Percentiles rank a stretch among this genome's conserved stretches.
phyloP scores from a whole-genome alignment of 345 rosid genomes.

The Euphorbia peplus region DNA sequence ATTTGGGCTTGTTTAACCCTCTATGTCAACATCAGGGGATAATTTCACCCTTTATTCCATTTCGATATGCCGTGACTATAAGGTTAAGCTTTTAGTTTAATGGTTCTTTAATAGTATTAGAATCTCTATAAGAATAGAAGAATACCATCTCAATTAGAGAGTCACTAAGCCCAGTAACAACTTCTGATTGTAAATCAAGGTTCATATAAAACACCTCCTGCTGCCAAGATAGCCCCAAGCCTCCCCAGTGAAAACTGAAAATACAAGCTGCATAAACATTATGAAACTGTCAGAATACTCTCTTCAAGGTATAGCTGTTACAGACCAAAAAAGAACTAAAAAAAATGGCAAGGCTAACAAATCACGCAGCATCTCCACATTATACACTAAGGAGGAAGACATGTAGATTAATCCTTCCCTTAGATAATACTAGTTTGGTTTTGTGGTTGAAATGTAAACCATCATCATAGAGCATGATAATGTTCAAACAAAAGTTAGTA shows the following conservation, averaged over 20 bases:
- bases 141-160: conserved; percentile 71
- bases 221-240: conserved; percentile 99
- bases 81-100: no score
- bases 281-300: conserved; percentile 22
- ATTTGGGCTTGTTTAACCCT: no score
- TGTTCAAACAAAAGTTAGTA: neutral
- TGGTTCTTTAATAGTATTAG: no score
- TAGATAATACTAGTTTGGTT: neutral
- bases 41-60: no score
- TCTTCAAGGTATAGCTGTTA: neutral
- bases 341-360: neutral
- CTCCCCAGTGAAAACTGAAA: conserved; percentile 89
- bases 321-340: conserved; percentile 2
- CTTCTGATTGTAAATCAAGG: conserved; percentile 80
- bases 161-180: conserved; percentile 64
- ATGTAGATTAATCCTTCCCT: neutral
- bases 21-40: no score
- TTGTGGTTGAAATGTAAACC: neutral
- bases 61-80: no score
- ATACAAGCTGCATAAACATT: conserved; percentile 73
- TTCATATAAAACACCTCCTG: conserved; percentile 88
- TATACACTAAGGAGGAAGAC: neutral
- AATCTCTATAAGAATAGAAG: conserved; percentile 17
- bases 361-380: neutral
- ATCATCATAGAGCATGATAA: conserved; percentile 1